Percentiles rank a stretch among this genome's conserved stretches.
Evolutionary conservation across 2,329 filamentous ascomycete genomes (phyloP).

Genomic region (Sporothrix brunneoviolacea): DNA sequence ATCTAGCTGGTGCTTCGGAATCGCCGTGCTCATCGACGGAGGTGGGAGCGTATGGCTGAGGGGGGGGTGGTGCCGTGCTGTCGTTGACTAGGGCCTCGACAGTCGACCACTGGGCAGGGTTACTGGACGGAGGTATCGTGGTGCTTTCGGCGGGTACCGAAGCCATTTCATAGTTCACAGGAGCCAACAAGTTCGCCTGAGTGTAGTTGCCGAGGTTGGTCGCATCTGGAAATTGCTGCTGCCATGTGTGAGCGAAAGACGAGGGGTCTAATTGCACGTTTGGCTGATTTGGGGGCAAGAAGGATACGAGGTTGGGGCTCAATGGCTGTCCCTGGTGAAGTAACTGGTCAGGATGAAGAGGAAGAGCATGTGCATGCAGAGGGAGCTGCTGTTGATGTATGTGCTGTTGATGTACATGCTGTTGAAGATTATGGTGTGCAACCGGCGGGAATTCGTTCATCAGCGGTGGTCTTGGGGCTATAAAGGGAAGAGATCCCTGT

Average conservation of each 20-base stretch:
- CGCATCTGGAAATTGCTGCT: not conserved
- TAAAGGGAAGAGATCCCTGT: constrained; percentile 35
- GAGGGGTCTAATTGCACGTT: not conserved
- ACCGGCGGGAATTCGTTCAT: constrained; percentile 13
- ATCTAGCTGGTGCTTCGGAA: not conserved
- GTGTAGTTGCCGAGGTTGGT: not conserved
- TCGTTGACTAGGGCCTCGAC: not conserved
- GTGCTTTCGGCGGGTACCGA: not conserved
- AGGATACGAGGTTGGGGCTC: not conserved
- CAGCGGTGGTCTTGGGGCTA: constrained; percentile 45
- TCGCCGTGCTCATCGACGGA: not conserved
- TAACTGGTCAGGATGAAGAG: not conserved
- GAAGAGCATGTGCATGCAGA: not conserved
- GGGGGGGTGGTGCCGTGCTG: not conserved
- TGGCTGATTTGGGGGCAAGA: not conserved
- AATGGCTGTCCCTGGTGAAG: not conserved
- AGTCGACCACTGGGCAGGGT: not conserved
- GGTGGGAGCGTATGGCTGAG: not conserved
- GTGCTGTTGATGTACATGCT: not conserved
- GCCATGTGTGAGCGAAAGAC: not conserved
- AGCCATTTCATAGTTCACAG: not conserved
- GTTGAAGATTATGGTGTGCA: not conserved
- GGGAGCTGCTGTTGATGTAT: not conserved
- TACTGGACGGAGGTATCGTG: not conserved
- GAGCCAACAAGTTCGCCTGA: not conserved